A percentile compares a stretch with the other conserved stretches of the same genome.
Conservation (phyloP, 768 basidiomycete genomes). For the Amanita muscaria region DNA sequence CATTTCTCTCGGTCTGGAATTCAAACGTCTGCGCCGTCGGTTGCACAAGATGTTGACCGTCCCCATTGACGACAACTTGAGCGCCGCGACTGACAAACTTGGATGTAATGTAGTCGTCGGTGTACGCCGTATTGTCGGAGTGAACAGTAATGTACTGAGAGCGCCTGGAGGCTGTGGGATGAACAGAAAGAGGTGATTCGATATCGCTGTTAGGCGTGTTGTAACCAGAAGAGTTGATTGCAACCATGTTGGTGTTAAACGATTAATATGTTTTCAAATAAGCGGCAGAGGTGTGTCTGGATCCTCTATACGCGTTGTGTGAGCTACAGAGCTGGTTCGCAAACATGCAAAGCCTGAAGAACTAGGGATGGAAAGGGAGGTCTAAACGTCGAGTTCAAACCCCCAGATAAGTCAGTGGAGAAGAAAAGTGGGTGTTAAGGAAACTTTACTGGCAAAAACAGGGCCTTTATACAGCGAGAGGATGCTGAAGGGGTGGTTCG, state of each 20-base stretch:
- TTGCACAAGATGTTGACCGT: conserved; percentile 71
- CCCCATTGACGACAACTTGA: conserved; percentile 46
- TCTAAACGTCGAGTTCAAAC: no score
- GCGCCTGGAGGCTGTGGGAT: conserved; percentile 81
- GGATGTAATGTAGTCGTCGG: conserved; percentile 74
- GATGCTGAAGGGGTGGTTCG: not conserved
- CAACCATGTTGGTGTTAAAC: conserved; percentile 29
- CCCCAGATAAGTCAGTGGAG: not conserved
- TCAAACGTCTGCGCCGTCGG: conserved; percentile 78
- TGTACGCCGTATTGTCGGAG: conserved; percentile 73
- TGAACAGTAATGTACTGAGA: conserved; percentile 70
- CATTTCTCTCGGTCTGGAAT: conserved; percentile 83
- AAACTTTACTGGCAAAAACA: not conserved
- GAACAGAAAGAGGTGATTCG: conserved; percentile 61
- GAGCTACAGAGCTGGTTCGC: conserved; percentile 86
- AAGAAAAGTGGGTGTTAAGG: not conserved
- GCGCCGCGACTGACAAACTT: conserved; percentile 78
- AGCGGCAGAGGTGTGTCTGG: conserved; percentile 71
- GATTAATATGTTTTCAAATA: conserved; percentile 42
- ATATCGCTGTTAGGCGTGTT: conserved; percentile 66
- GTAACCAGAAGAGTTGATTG: conserved; percentile 52
- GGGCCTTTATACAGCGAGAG: not conserved
- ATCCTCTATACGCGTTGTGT: conserved; percentile 85
- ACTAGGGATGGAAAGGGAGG: not conserved
- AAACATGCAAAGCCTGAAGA: conserved; percentile 69